Base-by-base conservation (phyloP, 1,284 basidiomycete genomes). In the Apiotrichum veenhuisii region DNA sequence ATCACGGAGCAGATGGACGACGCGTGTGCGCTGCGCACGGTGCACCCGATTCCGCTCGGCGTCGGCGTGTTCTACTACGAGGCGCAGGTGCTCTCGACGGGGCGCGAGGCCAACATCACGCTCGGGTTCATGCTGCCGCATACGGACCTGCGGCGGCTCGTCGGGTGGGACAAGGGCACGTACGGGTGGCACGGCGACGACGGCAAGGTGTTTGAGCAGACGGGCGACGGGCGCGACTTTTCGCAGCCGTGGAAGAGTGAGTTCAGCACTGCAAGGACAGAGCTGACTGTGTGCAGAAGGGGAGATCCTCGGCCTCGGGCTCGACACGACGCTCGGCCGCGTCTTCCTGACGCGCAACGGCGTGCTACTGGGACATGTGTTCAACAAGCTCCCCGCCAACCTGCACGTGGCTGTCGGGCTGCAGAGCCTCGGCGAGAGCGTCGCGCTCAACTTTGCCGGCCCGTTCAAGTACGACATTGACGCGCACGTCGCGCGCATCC, bases 161-260 rank as follows among this genome's bases (percentile, higher is more conserved):
- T 92, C 17, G 92, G 92, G 4, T 94, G 90, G 89, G 91, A 94
- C 71, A 79, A 81, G 60, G 83, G 85, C 54, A 91, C 89, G n/a
- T 95, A 89, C 87, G 92, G 91, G 40, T 97, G 91, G 76, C 89
- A 94, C 70, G 90, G 88, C n/a, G 91, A 95, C 71, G 91, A 92
- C 69, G 93, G 93, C 7, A 83, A 82, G 63, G 81, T 85, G 2
- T 91, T 89, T 75, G 83, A 86, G 23, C 85, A 87, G 60, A 88
- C 84, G 63, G 82, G 80, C 37, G 89, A 89, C 9, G 81, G 49
- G 81, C 52, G 76, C 82, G n/a, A 50, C 23, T 94, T 87, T 72
- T 87, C 87, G 10, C 85, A 87, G 68, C 85, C 68, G 2, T 79
- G 73, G 67, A 61, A 61, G 26, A 62, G 72, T 73, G 48, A 59